A percentile compares a stretch with the other conserved stretches of the same genome.
These are phyloP conservation scores for Goffeauzyma gilvescens DNA, from an alignment of 768 basidiomycete genomes.

Conservation along the genomic window DNA sequence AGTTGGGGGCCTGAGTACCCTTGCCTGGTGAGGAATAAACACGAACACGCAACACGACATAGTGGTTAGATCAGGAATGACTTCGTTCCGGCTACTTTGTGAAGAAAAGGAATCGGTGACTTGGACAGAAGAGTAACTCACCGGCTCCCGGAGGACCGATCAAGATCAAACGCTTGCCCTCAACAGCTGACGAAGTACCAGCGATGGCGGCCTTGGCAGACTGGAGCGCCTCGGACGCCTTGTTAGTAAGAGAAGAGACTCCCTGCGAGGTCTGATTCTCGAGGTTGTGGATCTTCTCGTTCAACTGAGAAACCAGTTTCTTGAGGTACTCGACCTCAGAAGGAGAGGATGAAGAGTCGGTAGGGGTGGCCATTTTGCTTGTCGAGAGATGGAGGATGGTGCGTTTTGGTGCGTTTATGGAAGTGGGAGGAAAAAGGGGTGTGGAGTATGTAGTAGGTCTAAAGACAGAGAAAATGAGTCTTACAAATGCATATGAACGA, in stretches of 20 bases:
- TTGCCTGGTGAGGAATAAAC: conserved; percentile 70
- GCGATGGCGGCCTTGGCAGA: conserved; percentile 36
- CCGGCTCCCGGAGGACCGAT: conserved; percentile 95
- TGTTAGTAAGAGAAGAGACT: conserved; percentile 17
- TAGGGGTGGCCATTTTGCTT: neutral
- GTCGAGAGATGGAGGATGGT: neutral
- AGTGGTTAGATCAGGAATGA: no score
- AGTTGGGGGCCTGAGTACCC: conserved; percentile 89
- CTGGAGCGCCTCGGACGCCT: conserved; percentile 13
- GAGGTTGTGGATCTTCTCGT: conserved; percentile 64
- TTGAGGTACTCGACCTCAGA: conserved; percentile 89
- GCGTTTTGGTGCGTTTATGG: neutral
- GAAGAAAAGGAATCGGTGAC: neutral
- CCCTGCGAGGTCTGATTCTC: conserved; percentile 42
- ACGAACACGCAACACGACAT: neutral
- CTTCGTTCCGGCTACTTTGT: neutral
- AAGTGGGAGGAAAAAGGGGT: neutral
- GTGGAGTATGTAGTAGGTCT: neutral
- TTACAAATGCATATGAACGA: no score
- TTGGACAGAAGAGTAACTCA: conserved; percentile 33
- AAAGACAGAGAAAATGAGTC: no score
- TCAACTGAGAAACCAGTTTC: conserved; percentile 56
- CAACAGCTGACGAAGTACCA: conserved; percentile 31
- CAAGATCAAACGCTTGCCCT: conserved; percentile 51
- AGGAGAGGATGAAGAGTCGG: neutral